A percentile compares a stretch with the other conserved stretches of the same genome.
Evolutionary conservation across 2,329 filamentous ascomycete genomes (phyloP).

Genomic region (Dactylellina parvicollis): DNA sequence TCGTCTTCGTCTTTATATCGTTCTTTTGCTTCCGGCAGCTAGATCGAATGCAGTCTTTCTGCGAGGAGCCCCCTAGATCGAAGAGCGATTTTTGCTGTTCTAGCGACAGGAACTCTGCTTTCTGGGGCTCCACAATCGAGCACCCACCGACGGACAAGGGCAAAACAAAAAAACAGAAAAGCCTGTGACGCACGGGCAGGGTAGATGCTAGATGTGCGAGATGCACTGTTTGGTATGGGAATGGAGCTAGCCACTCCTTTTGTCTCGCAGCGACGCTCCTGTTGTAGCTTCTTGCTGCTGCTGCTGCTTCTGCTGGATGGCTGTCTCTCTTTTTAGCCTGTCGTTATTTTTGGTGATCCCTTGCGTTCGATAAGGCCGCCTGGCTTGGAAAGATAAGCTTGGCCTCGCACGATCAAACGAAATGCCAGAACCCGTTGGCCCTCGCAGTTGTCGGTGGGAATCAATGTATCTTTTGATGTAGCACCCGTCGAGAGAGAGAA

Average conservation of each 20-base stretch:
- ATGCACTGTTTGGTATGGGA: constrained; percentile 14
- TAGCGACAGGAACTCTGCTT: constrained; percentile 32
- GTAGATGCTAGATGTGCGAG: constrained; percentile 20
- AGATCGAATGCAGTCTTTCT: constrained; percentile 13
- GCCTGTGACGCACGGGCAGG: constrained; percentile 47
- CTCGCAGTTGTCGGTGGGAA: constrained; percentile 24
- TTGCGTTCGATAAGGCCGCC: constrained; percentile 49
- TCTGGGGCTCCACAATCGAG: constrained; percentile 16
- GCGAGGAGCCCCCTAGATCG: constrained; percentile 11
- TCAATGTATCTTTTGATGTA: neutral
- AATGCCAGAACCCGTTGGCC: constrained; percentile 17
- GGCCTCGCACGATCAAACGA: constrained; percentile 47
- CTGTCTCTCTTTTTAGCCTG: constrained; percentile 34
- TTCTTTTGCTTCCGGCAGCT: constrained; percentile 21
- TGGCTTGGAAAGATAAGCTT: constrained; percentile 46
- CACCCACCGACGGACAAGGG: constrained; percentile 9
- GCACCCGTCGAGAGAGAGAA: neutral
- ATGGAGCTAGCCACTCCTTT: constrained; percentile 4
- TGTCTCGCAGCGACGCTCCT: constrained; percentile 11
- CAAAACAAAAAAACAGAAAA: too few species aligned
- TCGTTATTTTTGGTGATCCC: constrained; percentile 52
- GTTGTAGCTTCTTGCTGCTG: neutral
- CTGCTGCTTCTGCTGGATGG: too few species aligned
- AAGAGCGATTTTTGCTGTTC: constrained; percentile 51
- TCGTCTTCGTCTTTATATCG: constrained; percentile 20